These are phyloP conservation scores for Dactylonectria estremocensis DNA, from an alignment of 2,329 filamentous ascomycete species.

Conservation along the genomic window DNA sequence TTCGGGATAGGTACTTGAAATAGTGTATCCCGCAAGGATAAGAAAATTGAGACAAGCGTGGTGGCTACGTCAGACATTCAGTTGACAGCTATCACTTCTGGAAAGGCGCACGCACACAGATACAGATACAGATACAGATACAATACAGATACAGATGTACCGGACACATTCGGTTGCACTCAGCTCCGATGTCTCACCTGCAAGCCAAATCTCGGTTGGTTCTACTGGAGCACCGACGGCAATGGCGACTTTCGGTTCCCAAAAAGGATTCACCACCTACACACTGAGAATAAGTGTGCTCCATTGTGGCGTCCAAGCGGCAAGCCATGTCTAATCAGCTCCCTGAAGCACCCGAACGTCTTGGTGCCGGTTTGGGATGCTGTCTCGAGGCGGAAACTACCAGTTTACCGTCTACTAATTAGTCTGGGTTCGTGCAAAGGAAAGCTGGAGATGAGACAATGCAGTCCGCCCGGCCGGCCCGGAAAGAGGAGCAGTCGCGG, in stretches of 20 bases:
- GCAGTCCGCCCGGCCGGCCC: conserved; percentile 5
- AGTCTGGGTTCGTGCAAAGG: conserved; percentile 14
- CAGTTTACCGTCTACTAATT: not conserved
- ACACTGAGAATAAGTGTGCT: not conserved
- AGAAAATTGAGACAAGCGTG: not conserved
- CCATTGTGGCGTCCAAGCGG: conserved; percentile 15
- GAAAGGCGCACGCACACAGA: not conserved
- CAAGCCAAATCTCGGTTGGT: not conserved
- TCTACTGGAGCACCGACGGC: not conserved
- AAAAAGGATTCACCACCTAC: not conserved
- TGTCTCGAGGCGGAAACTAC: conserved; percentile 20
- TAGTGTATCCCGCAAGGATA: not conserved
- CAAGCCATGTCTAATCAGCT: conserved; percentile 6
- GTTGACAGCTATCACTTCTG: not conserved
- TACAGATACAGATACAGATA: too few relatives aligned
- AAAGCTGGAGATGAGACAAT: conserved; percentile 11
- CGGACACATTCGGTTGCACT: not conserved
- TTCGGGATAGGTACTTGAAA: not conserved
- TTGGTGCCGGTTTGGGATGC: conserved; percentile 16
- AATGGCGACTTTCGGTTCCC: not conserved
- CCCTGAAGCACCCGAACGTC: conserved; percentile 10
- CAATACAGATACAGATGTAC: too few relatives aligned
- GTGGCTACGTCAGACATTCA: not conserved
- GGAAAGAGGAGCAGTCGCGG: conserved; percentile 1
- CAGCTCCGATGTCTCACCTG: not conserved